phyloP scores from a whole-genome alignment of 2,329 filamentous ascomycete species.

The Cladosporium sp. region DNA sequence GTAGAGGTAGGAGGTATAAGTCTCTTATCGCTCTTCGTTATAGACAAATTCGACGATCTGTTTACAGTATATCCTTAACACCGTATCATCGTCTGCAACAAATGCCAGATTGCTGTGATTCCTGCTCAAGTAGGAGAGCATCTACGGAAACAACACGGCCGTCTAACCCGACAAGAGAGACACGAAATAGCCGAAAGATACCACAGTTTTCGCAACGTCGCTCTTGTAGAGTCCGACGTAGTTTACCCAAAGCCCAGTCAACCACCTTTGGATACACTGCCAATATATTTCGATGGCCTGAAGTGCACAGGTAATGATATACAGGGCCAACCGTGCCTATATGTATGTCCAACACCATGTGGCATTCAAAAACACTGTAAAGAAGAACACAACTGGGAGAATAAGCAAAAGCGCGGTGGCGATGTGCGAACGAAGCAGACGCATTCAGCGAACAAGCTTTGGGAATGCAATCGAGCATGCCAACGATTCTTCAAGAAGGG shows the following conservation, averaged over 20 bases:
- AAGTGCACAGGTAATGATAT: neutral
- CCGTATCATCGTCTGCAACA: neutral
- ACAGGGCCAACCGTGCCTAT: neutral
- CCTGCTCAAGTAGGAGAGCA: neutral
- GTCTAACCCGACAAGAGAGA: neutral
- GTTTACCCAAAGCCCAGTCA: neutral
- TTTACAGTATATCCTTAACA: neutral
- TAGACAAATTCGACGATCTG: neutral
- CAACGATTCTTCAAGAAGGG: neutral
- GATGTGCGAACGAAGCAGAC: neutral
- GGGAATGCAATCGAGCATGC: neutral
- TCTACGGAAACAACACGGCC: neutral
- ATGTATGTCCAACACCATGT: neutral
- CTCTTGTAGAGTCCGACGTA: neutral
- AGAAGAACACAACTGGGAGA: neutral
- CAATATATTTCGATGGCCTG: neutral
- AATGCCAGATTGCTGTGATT: neutral
- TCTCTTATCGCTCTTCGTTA: too few relatives aligned
- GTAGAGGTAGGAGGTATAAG: too few relatives aligned
- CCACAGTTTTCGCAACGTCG: neutral
- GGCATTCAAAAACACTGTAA: constrained; percentile 2
- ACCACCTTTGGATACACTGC: neutral
- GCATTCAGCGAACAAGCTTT: neutral
- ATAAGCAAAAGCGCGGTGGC: constrained; percentile 8
- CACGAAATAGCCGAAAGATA: neutral